Evolutionary conservation across 495 filamentous ascomycete genomes (phyloP).

Genomic region (Penicillium manginii): DNA sequence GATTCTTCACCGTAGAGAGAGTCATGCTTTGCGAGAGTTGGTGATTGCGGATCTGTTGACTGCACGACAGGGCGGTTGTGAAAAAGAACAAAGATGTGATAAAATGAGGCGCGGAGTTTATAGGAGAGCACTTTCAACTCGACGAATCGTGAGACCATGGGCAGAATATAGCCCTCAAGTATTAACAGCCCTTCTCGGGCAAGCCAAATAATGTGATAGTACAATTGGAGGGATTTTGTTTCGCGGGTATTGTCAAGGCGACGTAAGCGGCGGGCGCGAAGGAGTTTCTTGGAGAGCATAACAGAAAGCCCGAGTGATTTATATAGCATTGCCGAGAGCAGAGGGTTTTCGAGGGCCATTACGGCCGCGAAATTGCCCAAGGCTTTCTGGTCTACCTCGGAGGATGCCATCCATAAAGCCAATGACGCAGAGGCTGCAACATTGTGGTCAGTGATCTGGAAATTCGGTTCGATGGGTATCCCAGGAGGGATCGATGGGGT

Average conservation of each 20-base stretch:
- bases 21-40: slow-evolving; percentile 29
- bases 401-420: slow-evolving; percentile 80
- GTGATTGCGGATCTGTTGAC: slow-evolving; percentile 43
- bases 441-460: slow-evolving; percentile 24
- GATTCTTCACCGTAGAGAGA: slow-evolving; percentile 35
- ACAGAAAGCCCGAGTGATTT: slow-evolving; percentile 90
- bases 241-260: slow-evolving; percentile 76
- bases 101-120: slow-evolving; percentile 91
- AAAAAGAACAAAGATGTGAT: slow-evolving; percentile 96
- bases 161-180: slow-evolving; percentile 83
- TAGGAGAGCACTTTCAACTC: slow-evolving; percentile 86
- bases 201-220: slow-evolving; percentile 95
- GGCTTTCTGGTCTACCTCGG: slow-evolving; percentile 96
- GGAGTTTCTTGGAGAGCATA: slow-evolving; percentile 81
- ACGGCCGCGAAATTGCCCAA: slow-evolving; percentile 81
- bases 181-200: slow-evolving; percentile 88
- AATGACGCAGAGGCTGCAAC: slow-evolving; percentile 28
- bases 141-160: slow-evolving; percentile 68
- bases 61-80: slow-evolving; percentile 74
- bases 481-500: neutral
- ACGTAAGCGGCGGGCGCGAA: slow-evolving; percentile 82
- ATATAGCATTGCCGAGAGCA: slow-evolving; percentile 80
- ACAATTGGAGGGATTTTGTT: slow-evolving; percentile 77
- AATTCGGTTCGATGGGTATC: neutral
- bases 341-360: slow-evolving; percentile 70